phyloP scores from a whole-genome alignment of 2,329 filamentous ascomycete species.

The Sclerotinia trifoliorum region DNA sequence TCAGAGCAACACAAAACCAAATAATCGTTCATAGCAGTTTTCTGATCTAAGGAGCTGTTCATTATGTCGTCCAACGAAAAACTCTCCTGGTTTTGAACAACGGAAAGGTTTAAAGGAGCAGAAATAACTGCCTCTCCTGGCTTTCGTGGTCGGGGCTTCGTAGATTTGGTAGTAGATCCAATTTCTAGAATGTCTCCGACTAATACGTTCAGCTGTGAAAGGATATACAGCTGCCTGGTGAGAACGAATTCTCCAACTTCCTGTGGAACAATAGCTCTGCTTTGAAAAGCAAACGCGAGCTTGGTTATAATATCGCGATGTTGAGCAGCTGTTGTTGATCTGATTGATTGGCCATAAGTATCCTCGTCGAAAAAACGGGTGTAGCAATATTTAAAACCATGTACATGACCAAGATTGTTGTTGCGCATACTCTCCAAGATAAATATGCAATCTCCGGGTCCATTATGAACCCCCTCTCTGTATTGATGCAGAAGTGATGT shows the following conservation, averaged over 20 bases:
- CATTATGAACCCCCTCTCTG: conserved; percentile 35
- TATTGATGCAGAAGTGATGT: conserved; percentile 42
- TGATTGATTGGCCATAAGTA: conserved; percentile 43
- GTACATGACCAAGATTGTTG: conserved; percentile 39
- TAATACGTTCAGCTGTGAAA: conserved; percentile 45
- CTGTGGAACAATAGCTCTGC: conserved; percentile 17
- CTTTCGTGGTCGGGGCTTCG: conserved; percentile 38
- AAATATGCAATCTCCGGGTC: conserved; percentile 42
- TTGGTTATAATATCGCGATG: conserved; percentile 28
- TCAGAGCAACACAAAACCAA: conserved; percentile 36
- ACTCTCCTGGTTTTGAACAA: conserved; percentile 34
- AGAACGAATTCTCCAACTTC: conserved; percentile 39
- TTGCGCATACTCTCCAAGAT: conserved; percentile 42
- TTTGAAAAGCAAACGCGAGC: conserved; percentile 31
- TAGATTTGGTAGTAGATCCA: conserved; percentile 39
- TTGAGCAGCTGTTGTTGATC: conserved; percentile 29
- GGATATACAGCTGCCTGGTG: conserved; percentile 41
- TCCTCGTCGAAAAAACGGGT: conserved; percentile 42
- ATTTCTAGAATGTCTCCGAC: conserved; percentile 46
- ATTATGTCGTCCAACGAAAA: conserved; percentile 40
- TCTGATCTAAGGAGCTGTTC: conserved; percentile 41
- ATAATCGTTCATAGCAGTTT: conserved; percentile 40
- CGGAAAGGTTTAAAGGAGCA: conserved; percentile 41
- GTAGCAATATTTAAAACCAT: conserved; percentile 40
- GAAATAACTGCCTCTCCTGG: conserved; percentile 35